These are phyloP conservation scores for Collybia sordida DNA, from an alignment of 768 basidiomycete genomes.

Conservation along the genomic window DNA sequence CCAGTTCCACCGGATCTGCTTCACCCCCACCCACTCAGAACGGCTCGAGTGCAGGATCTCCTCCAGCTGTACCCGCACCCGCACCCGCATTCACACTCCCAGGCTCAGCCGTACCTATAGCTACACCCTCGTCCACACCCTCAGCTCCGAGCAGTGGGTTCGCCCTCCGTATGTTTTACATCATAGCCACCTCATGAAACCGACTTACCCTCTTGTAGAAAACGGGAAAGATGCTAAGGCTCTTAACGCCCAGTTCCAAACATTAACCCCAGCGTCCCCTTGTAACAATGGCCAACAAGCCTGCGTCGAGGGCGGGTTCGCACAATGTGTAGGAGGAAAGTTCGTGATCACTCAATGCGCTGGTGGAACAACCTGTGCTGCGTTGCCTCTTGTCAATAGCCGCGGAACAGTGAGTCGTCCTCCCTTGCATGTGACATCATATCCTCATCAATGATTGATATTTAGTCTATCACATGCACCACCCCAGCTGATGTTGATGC, in stretches of 20 bases:
- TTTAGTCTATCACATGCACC: slow-evolving; percentile 15
- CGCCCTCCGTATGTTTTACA: slow-evolving; percentile 6
- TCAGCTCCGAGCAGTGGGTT: slow-evolving; percentile 1
- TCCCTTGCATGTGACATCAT: not conserved
- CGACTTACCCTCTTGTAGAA: slow-evolving; percentile 4
- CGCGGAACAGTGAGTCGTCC: slow-evolving; percentile 21
- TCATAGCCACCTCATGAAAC: not conserved
- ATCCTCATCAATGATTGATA: not conserved
- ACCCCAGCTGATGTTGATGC: slow-evolving; percentile 16
- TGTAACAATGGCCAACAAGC: slow-evolving; percentile 22
- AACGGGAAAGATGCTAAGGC: slow-evolving; percentile 18
- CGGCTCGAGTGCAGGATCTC: no score
- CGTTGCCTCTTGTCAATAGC: slow-evolving; percentile 27
- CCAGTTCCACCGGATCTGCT: not conserved
- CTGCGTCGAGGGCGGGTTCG: slow-evolving; percentile 20
- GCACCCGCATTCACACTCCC: not conserved
- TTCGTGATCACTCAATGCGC: slow-evolving; percentile 25
- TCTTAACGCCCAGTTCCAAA: slow-evolving; percentile 22
- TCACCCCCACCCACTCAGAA: no score
- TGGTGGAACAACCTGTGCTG: slow-evolving; percentile 26
- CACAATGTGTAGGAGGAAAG: slow-evolving; percentile 20
- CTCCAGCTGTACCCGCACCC: not conserved
- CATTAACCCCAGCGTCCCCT: slow-evolving; percentile 19
- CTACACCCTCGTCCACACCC: not conserved
- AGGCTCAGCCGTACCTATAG: not conserved